Evolutionary conservation across 257 asterid species (phyloP).

Genomic region (Solanum paucissectum): DNA sequence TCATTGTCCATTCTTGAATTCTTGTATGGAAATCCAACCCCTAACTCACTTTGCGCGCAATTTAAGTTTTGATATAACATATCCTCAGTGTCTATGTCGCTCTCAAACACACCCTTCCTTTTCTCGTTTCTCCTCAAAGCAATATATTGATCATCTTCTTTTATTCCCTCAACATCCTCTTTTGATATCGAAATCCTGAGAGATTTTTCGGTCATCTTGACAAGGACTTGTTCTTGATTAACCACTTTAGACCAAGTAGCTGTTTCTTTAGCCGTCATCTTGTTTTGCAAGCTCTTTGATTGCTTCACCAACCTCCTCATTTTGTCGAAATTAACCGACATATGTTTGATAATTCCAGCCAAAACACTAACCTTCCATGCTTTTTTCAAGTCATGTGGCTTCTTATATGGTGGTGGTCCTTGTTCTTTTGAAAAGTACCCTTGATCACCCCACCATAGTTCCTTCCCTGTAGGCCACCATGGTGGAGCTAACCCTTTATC

Average conservation of each 20-base stretch:
- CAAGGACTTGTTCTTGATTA: conserved; percentile 43
- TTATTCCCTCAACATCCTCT: not conserved
- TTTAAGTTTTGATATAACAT: not conserved
- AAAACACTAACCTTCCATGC: conserved; percentile 51
- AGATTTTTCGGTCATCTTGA: conserved; percentile 5
- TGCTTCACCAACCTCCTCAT: conserved; percentile 40
- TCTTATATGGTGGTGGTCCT: conserved; percentile 52
- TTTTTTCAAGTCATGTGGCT: conserved; percentile 54
- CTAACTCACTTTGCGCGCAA: conserved; percentile 6
- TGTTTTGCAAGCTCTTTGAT: conserved; percentile 48
- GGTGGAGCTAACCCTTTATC: conserved; percentile 52
- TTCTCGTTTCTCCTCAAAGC: conserved; percentile 10
- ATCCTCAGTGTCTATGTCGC: not conserved
- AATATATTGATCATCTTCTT: not conserved
- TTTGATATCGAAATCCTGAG: conserved; percentile 18
- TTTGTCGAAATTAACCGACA: conserved; percentile 30
- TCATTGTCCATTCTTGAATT: conserved; percentile 18
- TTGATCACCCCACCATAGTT: conserved; percentile 60
- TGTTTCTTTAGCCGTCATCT: conserved; percentile 51
- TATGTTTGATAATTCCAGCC: conserved; percentile 50
- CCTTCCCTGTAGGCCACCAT: conserved; percentile 70
- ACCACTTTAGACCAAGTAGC: conserved; percentile 34
- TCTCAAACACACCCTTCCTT: conserved; percentile 20
- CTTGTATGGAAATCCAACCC: conserved; percentile 13
- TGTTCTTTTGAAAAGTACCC: conserved; percentile 26